Evolutionary conservation across 2,329 filamentous ascomycete genomes (phyloP), one percentile per base, ranked within the genome.

Genomic region (Trichoderma sp.): DNA sequence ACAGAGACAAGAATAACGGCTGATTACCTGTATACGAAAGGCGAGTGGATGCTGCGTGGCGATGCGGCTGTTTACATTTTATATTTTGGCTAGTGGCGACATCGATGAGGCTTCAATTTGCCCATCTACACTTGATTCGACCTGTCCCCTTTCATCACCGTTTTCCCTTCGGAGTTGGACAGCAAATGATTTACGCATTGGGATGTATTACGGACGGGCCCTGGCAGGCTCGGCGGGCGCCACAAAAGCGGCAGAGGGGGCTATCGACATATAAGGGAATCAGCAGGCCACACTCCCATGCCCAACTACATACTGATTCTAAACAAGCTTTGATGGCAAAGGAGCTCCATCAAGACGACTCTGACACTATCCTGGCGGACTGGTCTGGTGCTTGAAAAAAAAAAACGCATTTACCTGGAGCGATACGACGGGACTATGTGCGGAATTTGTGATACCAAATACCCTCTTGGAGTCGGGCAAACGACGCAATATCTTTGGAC

Each of bases 401-500:
- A 56, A 57, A 37, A 58, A 50, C 53, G 22, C n/a, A 67, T 60
- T 54, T 48, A 52, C 32, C 34, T 53, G 35, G 35, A 58, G 56
- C 45, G 42, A 54, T 19, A 61, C 35, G 34, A 60, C 29, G 56
- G 42, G 64, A 42, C 27, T 35, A 54, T 32, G 48, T 54, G 57
- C 56, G 56, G 64, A 54, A 60, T 67, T 42, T 54, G 35, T 54
- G 34, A 61, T 45, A 67, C 35, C 64, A 35, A 60, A 53, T 60
- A 60, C 42, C 56, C 64, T 67, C 27, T 60, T 50, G 48, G 56
- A 67, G 64, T 67, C 61, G 64, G 45, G 54, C 42, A 50, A 22
- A 60, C 54, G 56, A 67, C 54, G 13, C 64, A 59, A 29, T 17
- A 57, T 64, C 37, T 57, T 45, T 56, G 39, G n/a, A 45, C 53